Evolutionary conservation across 208 protist genomes (phyloP), one percentile per base, ranked within the genome.

Genomic region (Naegleria fowleri): DNA sequence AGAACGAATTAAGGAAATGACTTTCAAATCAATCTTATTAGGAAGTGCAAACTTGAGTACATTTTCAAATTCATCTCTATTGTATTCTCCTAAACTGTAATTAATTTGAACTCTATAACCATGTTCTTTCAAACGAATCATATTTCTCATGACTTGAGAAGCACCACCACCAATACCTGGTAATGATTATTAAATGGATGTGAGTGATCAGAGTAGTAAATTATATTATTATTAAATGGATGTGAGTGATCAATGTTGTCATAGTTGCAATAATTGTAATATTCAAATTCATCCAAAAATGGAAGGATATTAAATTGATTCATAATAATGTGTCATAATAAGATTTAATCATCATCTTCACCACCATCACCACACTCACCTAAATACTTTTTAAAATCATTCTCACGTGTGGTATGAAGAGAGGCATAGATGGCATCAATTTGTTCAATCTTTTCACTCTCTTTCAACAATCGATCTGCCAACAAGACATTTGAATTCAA

Each of bases 41-140:
- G 19, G 76, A 41, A 91, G 41, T 9, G 89, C 89, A 48, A 91
- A 91, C 41, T 91, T 83, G 11, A 91, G 52, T 13, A 91, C 89
- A 11, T 83, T 33, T 40, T 48, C 89, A 55, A 91, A 91, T 51
- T 91, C 55, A 51, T 86, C 52, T 55, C 76, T 91, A 55, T 91
- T 91, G 89, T 91, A 91, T 48, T 91, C 89, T 41, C 89, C 89
- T 52, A 91, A 83, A 43, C 76, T 87, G 36, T 91, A 91, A 48
- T 91, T 91, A 83, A 91, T 91, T 83, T 91, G 89, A 33, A 91
- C 89, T 76, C 43, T 39, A 55, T 91, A 91, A 52, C 89, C 89
- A 83, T 91, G 89, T 0, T 83, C 76, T 51, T 79, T 91, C 40
- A 91, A 83, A 7, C 59, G 59, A 22, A 91, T 36, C 89, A 91